Evolutionary conservation across 305 asterid species (phyloP).

Genomic region (Fraxinus xanthoxyloides): DNA sequence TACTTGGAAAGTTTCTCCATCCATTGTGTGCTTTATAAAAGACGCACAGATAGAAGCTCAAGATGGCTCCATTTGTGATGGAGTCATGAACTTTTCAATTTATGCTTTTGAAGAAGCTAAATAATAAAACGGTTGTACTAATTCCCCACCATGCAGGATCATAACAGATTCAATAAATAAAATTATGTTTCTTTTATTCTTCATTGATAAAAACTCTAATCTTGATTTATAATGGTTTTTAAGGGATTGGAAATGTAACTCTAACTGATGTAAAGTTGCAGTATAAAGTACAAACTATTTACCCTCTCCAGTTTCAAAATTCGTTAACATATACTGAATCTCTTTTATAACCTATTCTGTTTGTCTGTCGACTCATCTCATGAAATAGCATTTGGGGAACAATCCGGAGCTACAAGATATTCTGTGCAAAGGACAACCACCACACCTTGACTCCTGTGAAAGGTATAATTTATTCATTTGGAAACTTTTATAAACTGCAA

Average conservation of each 20-base stretch:
- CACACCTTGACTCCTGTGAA: conserved; percentile 29
- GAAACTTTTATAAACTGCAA: conserved; percentile 18
- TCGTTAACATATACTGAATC: neutral
- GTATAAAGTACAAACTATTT: neutral
- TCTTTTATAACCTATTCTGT: conserved; percentile 13
- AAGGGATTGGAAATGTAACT: neutral
- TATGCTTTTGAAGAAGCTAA: neutral
- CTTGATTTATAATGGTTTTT: neutral
- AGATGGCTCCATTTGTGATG: neutral
- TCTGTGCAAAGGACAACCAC: conserved; percentile 26
- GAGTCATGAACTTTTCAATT: neutral
- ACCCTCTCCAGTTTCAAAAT: conserved; percentile 2
- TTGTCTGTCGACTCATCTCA: conserved; percentile 23
- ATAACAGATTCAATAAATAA: neutral
- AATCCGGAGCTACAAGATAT: conserved; percentile 24
- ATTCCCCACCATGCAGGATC: neutral
- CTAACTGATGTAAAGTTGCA: neutral
- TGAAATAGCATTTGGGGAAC: conserved; percentile 31
- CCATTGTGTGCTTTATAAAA: conserved; percentile 14
- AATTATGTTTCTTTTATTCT: neutral
- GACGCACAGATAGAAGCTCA: neutral
- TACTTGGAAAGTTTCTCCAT: neutral
- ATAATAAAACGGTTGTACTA: neutral
- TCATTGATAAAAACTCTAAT: neutral
- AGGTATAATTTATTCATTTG: conserved; percentile 31